Evolutionary conservation across 768 basidiomycete species (phyloP), one percentile per base, ranked within the genome.

Genomic region (Cystobasidium tubakii): DNA sequence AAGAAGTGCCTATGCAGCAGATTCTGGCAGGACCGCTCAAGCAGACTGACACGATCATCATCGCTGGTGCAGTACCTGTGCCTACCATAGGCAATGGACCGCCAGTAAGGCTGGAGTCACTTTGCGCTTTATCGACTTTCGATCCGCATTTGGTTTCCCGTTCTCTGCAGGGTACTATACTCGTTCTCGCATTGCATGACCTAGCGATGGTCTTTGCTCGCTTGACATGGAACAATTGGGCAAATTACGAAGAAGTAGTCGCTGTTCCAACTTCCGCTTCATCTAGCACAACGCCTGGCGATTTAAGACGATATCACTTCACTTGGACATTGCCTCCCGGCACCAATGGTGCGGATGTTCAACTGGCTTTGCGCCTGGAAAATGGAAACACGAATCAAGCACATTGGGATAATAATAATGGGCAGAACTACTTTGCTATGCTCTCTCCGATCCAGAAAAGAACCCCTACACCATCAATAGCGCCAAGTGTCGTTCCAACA

Each of bases 401-500:
- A 15, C 69, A 71, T 31, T 71, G 69, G 69, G 69, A 71, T 43
- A 71, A 71, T 53, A 71, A 71, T 27, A 21, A 27, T 27, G 69
- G 69, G 1, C 9, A 36, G 12, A 71, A 71, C 25, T 71, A 71
- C 36, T 31, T 23, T 27, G 69, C 69, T 21, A 60, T 33, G 23
- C 31, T 71, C 9, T 36, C 66, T 4, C 46, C 69, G 62, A 27
- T 46, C 15, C 63, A 65, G 17, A 39, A 39, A 23, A 12, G 34
- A 12, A 25, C 63, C 6, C 34, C 63, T 33, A 15, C 63, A 65
- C 34, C 63, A 39, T 42, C 63, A 13, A 39, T 31, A 6, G 15
- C 57, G 15, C 2, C 57, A 4, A 39, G 31, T 23, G 13, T 62
- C 25, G 10, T 21, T 29, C 46, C 46, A 3, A 50, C 46, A 21